Evolutionary conservation across 2,329 filamentous ascomycete genomes (phyloP), one percentile per base, ranked within the genome.

Genomic region (Plectosphaerella sp.): DNA sequence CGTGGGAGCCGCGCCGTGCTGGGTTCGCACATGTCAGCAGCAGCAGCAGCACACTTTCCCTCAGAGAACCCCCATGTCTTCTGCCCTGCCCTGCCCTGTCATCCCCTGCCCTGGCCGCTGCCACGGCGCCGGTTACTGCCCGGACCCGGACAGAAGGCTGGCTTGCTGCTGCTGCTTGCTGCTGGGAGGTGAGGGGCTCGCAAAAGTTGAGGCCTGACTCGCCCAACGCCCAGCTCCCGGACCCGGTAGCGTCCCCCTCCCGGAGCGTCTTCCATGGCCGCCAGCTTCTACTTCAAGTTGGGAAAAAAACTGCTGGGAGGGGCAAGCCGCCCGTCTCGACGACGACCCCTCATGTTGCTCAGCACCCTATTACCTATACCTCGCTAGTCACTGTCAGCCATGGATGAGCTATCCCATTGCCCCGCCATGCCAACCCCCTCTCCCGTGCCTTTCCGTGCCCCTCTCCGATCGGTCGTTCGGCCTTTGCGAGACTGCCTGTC

Each of bases 161-260:
- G 4, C 22, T 22, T 22, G n/a, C 28, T 33, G 28, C 28, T 33
- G 28, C 28, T 9, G 4, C 8, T 33, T 4, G 28, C 28, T 33
- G 4, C 28, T 33, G 28, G 28, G 28, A 33, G 4, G 28, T 10
- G 28, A 12, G 28, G 28, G 28, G 8, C n/a, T 18, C 5, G 20
- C 14, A 28, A 14, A n/a, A 48, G 52, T 56, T 52, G 49, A 57
- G 41, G 54, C 55, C 55, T 54, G 54, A 57, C 52, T 57, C 56
- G 54, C 48, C 51, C 49, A 39, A 48, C 42, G 47, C 47, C 50
- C 37, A 49, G 52, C 42, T 41, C n/a, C 37, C 37, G 16, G 24
- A 20, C 22, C 25, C 35, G 35, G 28, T 33, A 33, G 28, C 28
- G 28, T 9, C 25, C 33, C 22, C 20, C 47, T 24, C 47, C 41